Evolutionary conservation across 441 rosid species (phyloP).

Genomic region (Syzygium syzygioides): DNA sequence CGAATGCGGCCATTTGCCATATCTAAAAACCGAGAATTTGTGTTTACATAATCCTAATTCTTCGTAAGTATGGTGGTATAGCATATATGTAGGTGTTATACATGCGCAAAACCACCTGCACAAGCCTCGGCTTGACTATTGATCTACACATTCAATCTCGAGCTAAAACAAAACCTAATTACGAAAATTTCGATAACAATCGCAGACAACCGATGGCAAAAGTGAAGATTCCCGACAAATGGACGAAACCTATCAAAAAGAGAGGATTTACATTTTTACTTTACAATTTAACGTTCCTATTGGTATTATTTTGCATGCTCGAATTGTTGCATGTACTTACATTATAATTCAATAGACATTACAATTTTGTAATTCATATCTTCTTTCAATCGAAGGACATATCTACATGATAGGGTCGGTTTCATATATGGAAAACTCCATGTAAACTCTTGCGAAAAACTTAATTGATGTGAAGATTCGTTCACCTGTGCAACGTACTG

Average conservation of each 20-base stretch:
- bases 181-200: background rate
- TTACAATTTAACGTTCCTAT: background rate
- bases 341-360: background rate
- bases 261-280: background rate
- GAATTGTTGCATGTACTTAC: background rate
- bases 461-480: too few relatives aligned
- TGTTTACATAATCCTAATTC: background rate
- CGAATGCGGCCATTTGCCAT: background rate
- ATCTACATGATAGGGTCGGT: too few relatives aligned
- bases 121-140: background rate
- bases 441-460: too few relatives aligned
- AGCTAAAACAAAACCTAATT: background rate
- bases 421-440: too few relatives aligned
- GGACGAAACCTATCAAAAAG: too few relatives aligned
- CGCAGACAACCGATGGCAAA: rapidly evolving
- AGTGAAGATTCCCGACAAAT: background rate
- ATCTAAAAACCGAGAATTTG: background rate
- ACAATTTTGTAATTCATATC: too few relatives aligned
- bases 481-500: too few relatives aligned
- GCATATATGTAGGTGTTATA: background rate
- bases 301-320: background rate
- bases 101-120: background rate
- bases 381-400: too few relatives aligned
- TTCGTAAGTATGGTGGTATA: background rate
- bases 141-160: background rate